Percentiles rank a stretch among this genome's conserved stretches.
These are phyloP conservation scores for Canna indica DNA, from an alignment of 176 grass and related monocot genomes.

Conservation along the genomic window DNA sequence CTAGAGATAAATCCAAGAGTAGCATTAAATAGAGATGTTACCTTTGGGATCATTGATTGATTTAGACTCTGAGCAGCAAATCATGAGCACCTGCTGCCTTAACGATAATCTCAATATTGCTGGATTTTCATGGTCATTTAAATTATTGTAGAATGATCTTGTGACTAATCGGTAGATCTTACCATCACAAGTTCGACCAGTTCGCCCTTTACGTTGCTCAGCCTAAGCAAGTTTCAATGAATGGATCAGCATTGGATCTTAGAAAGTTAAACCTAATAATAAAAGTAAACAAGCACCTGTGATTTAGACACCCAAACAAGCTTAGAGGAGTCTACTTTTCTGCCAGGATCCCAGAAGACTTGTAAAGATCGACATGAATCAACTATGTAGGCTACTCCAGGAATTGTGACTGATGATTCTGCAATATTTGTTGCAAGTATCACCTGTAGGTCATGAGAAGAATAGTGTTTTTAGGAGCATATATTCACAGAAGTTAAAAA, in stretches of 20 bases:
- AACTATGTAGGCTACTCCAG: constrained; percentile 72
- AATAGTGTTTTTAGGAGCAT: not conserved
- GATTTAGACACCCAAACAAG: constrained; percentile 92
- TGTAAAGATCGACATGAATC: constrained; percentile 91
- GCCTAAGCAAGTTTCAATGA: constrained; percentile 26
- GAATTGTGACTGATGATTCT: constrained; percentile 93
- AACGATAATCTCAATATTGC: constrained; percentile 81
- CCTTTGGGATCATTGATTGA: constrained; percentile 74
- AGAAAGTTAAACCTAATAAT: not conserved
- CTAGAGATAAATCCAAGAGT: not conserved
- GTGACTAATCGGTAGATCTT: constrained; percentile 64
- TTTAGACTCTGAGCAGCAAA: constrained; percentile 74
- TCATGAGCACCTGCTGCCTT: constrained; percentile 77
- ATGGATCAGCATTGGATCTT: not conserved
- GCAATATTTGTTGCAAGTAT: constrained; percentile 95
- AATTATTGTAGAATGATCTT: constrained; percentile 56
- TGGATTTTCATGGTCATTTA: constrained; percentile 78
- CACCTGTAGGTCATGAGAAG: constrained; percentile 36
- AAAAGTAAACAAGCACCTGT: constrained; percentile 31
- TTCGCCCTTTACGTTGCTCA: constrained; percentile 89
- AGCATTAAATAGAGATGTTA: constrained; percentile 17
- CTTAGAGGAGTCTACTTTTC: constrained; percentile 51
- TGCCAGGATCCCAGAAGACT: constrained; percentile 70
- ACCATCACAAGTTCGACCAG: constrained; percentile 84
- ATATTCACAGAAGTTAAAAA: not conserved